Percentiles rank a stretch among this genome's conserved stretches.
Evolutionary conservation across 768 basidiomycete genomes (phyloP).

Genomic region (Exsudoporus frostii): DNA sequence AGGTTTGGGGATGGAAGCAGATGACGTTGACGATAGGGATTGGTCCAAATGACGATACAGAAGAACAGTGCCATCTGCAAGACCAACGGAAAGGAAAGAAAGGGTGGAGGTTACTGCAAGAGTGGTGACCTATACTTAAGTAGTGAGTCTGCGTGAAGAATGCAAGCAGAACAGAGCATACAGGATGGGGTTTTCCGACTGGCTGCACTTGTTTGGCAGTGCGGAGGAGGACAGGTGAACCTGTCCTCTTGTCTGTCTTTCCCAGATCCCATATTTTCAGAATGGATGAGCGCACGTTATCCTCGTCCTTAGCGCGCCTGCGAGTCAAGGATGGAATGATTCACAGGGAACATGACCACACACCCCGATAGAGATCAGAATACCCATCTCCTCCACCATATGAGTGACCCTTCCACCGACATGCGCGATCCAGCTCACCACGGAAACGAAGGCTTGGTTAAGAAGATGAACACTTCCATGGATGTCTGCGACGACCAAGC

Average conservation of each 20-base stretch:
- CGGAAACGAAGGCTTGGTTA: conserved; percentile 67
- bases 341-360: conserved; percentile 26
- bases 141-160: neutral
- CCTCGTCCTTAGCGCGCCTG: conserved; percentile 61
- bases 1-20: conserved; percentile 82
- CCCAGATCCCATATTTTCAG: conserved; percentile 90
- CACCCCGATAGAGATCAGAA: conserved; percentile 89
- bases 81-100: conserved; percentile 84
- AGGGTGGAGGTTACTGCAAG: conserved; percentile 76
- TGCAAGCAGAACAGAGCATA: conserved; percentile 28
- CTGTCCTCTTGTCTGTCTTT: conserved; percentile 62
- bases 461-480: conserved; percentile 81
- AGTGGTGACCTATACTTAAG: conserved; percentile 56
- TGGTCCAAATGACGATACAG: conserved; percentile 91
- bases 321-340: conserved; percentile 12
- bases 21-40: conserved; percentile 65
- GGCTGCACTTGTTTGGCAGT: conserved; percentile 77
- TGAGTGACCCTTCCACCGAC: conserved; percentile 79
- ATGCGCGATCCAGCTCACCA: conserved; percentile 78
- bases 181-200: conserved; percentile 76
- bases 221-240: conserved; percentile 61
- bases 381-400: conserved; percentile 75
- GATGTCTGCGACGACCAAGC: conserved; percentile 78
- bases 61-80: conserved; percentile 93
- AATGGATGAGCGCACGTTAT: conserved; percentile 57